Percentiles rank a stretch among this genome's conserved stretches.
These are phyloP conservation scores for Alternaria novae-zelandiae DNA, from an alignment of 2,329 filamentous ascomycete genomes.

Conservation along the genomic window DNA sequence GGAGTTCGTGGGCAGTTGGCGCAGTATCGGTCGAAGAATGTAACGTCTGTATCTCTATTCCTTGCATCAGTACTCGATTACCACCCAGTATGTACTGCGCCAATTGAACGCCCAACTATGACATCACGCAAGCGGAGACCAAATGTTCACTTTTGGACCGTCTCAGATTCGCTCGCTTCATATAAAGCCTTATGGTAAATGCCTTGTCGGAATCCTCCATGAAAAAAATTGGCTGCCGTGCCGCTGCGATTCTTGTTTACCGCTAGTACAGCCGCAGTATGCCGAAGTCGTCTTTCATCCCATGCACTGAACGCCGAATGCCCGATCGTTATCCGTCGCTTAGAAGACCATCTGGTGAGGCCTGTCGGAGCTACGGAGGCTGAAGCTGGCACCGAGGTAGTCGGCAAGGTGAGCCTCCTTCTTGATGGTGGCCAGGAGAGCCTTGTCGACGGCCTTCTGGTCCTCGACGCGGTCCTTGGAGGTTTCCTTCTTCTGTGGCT, in stretches of 20 bases:
- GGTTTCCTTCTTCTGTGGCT: constrained; percentile 89
- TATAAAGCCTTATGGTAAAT: constrained; percentile 51
- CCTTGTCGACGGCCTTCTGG: constrained; percentile 99
- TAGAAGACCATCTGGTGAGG: constrained; percentile 99
- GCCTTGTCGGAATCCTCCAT: constrained; percentile 48
- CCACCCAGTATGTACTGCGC: constrained; percentile 29
- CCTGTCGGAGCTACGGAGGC: constrained; percentile 98
- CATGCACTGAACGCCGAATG: constrained; percentile 50
- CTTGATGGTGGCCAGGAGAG: constrained; percentile 93
- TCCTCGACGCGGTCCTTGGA: constrained; percentile 90
- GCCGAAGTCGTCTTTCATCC: constrained; percentile 50
- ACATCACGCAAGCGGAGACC: constrained; percentile 45
- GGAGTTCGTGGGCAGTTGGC: constrained; percentile 6
- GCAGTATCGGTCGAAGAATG: constrained; percentile 23
- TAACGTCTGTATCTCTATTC: constrained; percentile 37
- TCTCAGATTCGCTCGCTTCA: constrained; percentile 51
- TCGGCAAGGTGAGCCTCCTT: constrained; percentile 92
- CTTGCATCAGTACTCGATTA: constrained; percentile 36
- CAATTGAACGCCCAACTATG: constrained; percentile 33
- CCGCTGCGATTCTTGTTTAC: constrained; percentile 42
- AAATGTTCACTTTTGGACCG: constrained; percentile 48
- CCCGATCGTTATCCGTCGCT: constrained; percentile 42
- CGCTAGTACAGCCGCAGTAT: constrained; percentile 51
- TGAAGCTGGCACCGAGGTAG: constrained; percentile 97
- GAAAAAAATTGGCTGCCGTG: constrained; percentile 46